Evolutionary conservation across 371 early-diverging fungal genomes (phyloP).

Genomic region (Syncephalastrum contaminatum): DNA sequence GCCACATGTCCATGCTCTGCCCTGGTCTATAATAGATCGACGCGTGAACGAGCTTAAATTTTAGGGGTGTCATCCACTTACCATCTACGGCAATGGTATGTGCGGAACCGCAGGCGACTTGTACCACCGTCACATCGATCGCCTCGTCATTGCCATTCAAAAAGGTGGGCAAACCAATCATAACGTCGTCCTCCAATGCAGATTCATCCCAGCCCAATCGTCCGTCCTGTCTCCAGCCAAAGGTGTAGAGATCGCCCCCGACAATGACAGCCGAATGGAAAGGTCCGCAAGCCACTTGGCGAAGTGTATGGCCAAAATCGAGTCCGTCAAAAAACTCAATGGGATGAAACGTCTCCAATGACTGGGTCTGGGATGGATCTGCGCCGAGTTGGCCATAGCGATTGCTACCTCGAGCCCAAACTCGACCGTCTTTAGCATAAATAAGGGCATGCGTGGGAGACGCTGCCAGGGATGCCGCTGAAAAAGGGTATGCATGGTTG

Average conservation of each 20-base stretch:
- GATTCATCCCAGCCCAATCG: slow-evolving; percentile 31
- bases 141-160: slow-evolving; percentile 15
- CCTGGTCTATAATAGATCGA: slow-evolving; percentile 19
- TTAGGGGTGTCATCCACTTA: slow-evolving; percentile 5
- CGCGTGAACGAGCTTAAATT: background rate
- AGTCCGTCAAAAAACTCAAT: slow-evolving; percentile 38
- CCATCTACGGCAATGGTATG: slow-evolving; percentile 47
- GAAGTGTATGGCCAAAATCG: background rate
- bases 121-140: slow-evolving; percentile 18
- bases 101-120: slow-evolving; percentile 33
- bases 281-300: slow-evolving; percentile 22
- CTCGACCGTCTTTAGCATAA: slow-evolving; percentile 16
- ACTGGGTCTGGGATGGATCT: slow-evolving; percentile 16
- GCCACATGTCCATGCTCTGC: slow-evolving; percentile 39
- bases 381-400: slow-evolving; percentile 37
- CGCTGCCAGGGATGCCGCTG: slow-evolving; percentile 14
- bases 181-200: slow-evolving; percentile 14
- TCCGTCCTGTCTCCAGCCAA: slow-evolving; percentile 39
- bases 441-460: slow-evolving; percentile 33
- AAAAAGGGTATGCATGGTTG: background rate
- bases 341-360: slow-evolving; percentile 7
- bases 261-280: slow-evolving; percentile 43
- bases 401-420: slow-evolving; percentile 41
- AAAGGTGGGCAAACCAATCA: slow-evolving; percentile 18
- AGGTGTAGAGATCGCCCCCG: slow-evolving; percentile 38